phyloP scores from a whole-genome alignment of 2,329 filamentous ascomycete genomes.

The Diaporthe sp. region DNA sequence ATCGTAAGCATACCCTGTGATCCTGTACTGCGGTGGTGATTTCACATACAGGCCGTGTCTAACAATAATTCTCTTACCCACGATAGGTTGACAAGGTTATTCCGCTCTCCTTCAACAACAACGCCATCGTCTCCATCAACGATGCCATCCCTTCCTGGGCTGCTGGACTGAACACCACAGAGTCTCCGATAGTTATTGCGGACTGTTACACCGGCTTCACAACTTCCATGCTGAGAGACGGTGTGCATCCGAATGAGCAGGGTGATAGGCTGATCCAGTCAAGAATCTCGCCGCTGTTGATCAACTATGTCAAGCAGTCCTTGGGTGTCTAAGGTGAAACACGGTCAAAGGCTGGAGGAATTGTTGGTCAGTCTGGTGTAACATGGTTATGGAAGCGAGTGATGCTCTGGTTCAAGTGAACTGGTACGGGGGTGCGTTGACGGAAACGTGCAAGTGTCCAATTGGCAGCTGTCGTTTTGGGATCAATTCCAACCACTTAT shows the following conservation, averaged over 20 bases:
- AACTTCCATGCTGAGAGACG: constrained; percentile 53
- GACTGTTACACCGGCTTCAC: constrained; percentile 55
- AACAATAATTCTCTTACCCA: neutral
- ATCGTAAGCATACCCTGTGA: constrained; percentile 50
- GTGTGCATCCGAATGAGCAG: constrained; percentile 56
- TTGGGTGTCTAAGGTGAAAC: neutral
- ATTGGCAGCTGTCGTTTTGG: neutral
- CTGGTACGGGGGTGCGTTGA: neutral
- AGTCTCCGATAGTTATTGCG: constrained; percentile 57
- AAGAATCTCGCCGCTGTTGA: neutral
- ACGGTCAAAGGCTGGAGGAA: neutral
- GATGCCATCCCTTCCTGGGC: constrained; percentile 53
- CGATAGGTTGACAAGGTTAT: constrained; percentile 56
- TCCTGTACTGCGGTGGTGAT: neutral
- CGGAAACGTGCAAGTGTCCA: neutral
- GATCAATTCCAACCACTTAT: neutral
- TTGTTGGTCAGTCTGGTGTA: neutral
- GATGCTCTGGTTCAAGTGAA: neutral
- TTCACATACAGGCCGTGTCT: neutral
- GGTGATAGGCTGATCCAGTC: constrained; percentile 47
- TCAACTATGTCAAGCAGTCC: neutral
- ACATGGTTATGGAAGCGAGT: neutral
- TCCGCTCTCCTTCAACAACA: constrained; percentile 51
- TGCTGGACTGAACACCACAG: constrained; percentile 50
- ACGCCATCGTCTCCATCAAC: constrained; percentile 46